Conservation (phyloP, 495 filamentous ascomycete species). For the Trypethelium eluteriae region DNA sequence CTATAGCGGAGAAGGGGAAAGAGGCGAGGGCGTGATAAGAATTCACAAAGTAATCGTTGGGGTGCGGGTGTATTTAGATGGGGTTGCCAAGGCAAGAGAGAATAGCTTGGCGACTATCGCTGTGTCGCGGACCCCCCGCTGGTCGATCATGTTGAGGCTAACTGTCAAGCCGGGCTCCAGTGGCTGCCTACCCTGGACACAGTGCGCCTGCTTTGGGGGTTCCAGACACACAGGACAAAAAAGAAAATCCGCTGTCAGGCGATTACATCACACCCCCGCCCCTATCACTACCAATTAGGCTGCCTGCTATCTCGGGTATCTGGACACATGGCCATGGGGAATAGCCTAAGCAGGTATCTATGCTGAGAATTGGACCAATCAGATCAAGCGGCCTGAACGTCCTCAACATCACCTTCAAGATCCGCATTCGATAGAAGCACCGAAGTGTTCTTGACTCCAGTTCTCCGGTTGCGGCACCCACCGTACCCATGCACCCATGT, state of each 20-base stretch:
- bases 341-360: background rate
- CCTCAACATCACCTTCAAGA: background rate
- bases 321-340: background rate
- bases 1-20: background rate
- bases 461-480: too few relatives aligned
- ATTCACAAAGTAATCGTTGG: background rate
- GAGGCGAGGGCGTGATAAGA: background rate
- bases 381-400: background rate
- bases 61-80: background rate
- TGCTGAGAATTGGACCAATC: background rate
- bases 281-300: background rate
- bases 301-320: conserved; percentile 10
- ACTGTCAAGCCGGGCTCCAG: background rate
- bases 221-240: background rate
- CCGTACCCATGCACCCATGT: too few relatives aligned
- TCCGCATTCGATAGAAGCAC: background rate
- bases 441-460: too few relatives aligned
- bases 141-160: background rate
- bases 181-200: background rate
- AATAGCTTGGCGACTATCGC: background rate
- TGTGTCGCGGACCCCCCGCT: background rate
- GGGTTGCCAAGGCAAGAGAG: background rate
- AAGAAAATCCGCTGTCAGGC: background rate
- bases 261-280: background rate
- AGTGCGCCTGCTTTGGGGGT: background rate